Conservation (phyloP, 352 stramenopile species). For the Globisporangium irregulare region DNA sequence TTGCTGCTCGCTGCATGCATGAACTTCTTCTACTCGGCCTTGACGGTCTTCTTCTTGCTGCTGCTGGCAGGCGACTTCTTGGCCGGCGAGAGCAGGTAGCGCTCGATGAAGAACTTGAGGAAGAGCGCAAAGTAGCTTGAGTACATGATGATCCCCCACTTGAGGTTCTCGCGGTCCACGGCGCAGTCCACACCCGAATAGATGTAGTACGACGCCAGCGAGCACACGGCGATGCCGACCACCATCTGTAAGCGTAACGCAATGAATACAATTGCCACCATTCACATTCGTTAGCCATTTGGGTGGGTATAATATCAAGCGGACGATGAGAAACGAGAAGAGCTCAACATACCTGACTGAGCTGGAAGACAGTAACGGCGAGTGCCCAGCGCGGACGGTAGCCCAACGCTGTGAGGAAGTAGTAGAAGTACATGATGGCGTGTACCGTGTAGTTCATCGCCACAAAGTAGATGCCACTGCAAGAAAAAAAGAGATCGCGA, state of each 20-base stretch:
- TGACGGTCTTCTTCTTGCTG: constrained; percentile 27
- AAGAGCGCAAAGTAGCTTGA: constrained; percentile 93
- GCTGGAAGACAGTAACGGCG: constrained; percentile 89
- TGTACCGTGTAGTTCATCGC: constrained; percentile 98
- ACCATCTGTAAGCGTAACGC: constrained; percentile 43
- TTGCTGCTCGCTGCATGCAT: too few relatives aligned
- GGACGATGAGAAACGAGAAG: constrained; percentile 18
- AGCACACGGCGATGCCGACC: constrained; percentile 69
- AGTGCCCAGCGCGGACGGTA: constrained; percentile 74
- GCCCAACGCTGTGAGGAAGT: constrained; percentile 87
- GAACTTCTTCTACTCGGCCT: constrained; percentile 19
- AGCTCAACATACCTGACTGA: constrained; percentile 84
- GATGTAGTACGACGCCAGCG: constrained; percentile 79
- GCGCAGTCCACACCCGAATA: constrained; percentile 59
- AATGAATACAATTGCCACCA: background rate
- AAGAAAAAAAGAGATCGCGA: background rate
- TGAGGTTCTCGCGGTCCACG: constrained; percentile 84
- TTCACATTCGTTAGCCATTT: too few relatives aligned
- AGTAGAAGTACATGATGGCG: constrained; percentile 98
- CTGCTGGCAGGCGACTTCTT: constrained; percentile 26
- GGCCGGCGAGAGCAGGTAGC: constrained; percentile 62
- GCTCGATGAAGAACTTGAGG: constrained; percentile 90
- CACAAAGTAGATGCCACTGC: constrained; percentile 94
- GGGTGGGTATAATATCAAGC: too few relatives aligned
- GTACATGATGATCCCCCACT: constrained; percentile 93